Percentiles rank a stretch among this genome's conserved stretches.
Conservation (phyloP, 495 filamentous ascomycete species). For the Lasiosphaeria hispida region DNA sequence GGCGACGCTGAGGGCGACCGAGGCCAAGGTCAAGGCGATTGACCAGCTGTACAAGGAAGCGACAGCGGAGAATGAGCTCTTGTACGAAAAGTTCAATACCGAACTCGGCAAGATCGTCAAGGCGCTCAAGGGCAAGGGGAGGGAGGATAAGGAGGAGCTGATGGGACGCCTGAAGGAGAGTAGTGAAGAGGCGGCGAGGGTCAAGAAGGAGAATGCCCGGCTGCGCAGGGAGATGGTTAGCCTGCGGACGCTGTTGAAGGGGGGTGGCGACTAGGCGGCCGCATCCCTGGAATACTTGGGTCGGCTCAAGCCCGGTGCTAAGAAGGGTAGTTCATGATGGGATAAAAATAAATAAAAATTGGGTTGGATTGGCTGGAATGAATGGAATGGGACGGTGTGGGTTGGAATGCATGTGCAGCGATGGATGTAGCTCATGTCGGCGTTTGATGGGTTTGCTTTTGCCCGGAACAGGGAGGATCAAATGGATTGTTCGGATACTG, state of each 20-base stretch:
- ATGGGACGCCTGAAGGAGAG: conserved; percentile 62
- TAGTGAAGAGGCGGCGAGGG: conserved; percentile 63
- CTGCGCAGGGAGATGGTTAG: conserved; percentile 53
- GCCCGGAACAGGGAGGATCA: not conserved
- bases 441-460: not conserved
- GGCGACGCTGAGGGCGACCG: conserved; percentile 63
- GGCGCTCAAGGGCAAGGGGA: conserved; percentile 63
- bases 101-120: conserved; percentile 82
- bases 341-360: not conserved
- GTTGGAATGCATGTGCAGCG: not conserved
- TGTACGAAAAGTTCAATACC: conserved; percentile 89
- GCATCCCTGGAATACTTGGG: not conserved
- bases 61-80: conserved; percentile 88
- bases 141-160: conserved; percentile 72
- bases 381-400: not conserved
- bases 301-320: not conserved
- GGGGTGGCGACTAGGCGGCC: conserved; percentile 1
- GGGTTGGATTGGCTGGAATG: conserved; percentile 1
- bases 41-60: conserved; percentile 87
- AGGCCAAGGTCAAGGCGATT: conserved; percentile 75
- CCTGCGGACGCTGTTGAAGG: conserved; percentile 47
- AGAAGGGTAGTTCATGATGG: not conserved
- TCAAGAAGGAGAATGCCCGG: conserved; percentile 76
- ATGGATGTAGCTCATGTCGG: not conserved
- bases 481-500: no score